phyloP scores from a whole-genome alignment of 2,329 filamentous ascomycete species.

The Phialemoniopsis sp. region DNA sequence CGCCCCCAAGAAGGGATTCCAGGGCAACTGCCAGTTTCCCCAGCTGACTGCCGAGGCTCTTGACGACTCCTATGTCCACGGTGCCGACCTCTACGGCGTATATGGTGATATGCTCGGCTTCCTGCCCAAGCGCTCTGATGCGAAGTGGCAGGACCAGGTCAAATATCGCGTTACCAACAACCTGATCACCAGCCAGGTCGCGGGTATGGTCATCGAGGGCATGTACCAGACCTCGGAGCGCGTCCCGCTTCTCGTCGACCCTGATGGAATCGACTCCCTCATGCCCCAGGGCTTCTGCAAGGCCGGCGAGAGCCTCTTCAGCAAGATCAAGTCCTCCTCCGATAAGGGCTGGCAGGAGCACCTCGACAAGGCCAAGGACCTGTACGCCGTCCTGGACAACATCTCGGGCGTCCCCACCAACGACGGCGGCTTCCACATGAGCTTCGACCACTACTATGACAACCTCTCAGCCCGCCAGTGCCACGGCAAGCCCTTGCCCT shows the following conservation, averaged over 20 bases:
- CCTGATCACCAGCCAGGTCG: constrained; percentile 77
- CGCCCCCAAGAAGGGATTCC: constrained; percentile 46
- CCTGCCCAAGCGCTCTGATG: constrained; percentile 46
- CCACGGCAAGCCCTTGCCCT: constrained; percentile 69
- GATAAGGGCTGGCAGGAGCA: constrained; percentile 55
- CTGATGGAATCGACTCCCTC: constrained; percentile 62
- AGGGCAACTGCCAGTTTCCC: constrained; percentile 74
- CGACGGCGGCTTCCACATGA: constrained; percentile 62
- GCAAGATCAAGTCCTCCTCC: constrained; percentile 30
- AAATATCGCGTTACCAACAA: constrained; percentile 76
- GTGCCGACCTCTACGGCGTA: constrained; percentile 70
- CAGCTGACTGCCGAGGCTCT: constrained; percentile 72
- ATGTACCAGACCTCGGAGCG: constrained; percentile 55
- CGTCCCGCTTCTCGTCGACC: constrained; percentile 45
- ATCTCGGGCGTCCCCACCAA: constrained; percentile 60
- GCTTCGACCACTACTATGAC: constrained; percentile 81
- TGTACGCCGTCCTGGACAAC: constrained; percentile 60
- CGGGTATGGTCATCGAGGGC: constrained; percentile 67
- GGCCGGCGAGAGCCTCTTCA: constrained; percentile 34
- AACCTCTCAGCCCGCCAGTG: constrained; percentile 78
- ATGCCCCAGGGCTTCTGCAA: constrained; percentile 60
- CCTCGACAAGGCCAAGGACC: constrained; percentile 45
- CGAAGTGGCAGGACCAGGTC: constrained; percentile 39
- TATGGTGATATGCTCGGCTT: constrained; percentile 68
- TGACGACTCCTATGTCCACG: constrained; percentile 72